A percentile compares a stretch with the other conserved stretches of the same genome.
Conservation (phyloP, 2,329 filamentous ascomycete genomes). For the Sclerotinia sclerotiorum region DNA sequence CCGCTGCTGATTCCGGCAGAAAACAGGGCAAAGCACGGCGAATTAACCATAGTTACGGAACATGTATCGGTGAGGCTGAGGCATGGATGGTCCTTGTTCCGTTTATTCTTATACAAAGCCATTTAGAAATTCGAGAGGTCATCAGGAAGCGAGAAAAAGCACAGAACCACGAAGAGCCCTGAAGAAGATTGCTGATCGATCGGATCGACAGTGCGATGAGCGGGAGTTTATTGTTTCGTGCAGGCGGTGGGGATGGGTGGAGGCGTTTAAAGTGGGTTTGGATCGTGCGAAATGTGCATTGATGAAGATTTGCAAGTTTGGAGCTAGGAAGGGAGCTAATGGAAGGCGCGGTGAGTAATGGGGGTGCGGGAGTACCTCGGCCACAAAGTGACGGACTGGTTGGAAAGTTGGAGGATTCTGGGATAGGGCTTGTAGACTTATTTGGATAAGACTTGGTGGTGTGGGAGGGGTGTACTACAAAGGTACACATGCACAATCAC, state of each 20-base stretch:
- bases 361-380: slow-evolving; percentile 2
- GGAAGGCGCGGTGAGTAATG: background rate
- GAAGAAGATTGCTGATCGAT: slow-evolving; percentile 7
- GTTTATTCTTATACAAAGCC: background rate
- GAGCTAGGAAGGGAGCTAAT: slow-evolving; percentile 6
- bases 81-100: slow-evolving; percentile 6
- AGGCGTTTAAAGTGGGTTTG: background rate
- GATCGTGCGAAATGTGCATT: slow-evolving; percentile 1
- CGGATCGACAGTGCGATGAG: slow-evolving; percentile 10
- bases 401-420: background rate
- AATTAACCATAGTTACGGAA: background rate
- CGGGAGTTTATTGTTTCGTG: slow-evolving; percentile 11
- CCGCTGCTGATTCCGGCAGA: background rate
- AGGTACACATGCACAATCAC: background rate
- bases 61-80: background rate
- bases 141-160: slow-evolving; percentile 3
- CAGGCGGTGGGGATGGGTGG: background rate
- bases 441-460: background rate
- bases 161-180: slow-evolving; percentile 1
- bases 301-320: background rate
- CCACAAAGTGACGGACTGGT: background rate
- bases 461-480: background rate
- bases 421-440: slow-evolving; percentile 4
- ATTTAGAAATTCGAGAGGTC: background rate
- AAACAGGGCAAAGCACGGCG: background rate